Evolutionary conservation across 1,284 basidiomycete genomes (phyloP).

Genomic region (Somion occarium): DNA sequence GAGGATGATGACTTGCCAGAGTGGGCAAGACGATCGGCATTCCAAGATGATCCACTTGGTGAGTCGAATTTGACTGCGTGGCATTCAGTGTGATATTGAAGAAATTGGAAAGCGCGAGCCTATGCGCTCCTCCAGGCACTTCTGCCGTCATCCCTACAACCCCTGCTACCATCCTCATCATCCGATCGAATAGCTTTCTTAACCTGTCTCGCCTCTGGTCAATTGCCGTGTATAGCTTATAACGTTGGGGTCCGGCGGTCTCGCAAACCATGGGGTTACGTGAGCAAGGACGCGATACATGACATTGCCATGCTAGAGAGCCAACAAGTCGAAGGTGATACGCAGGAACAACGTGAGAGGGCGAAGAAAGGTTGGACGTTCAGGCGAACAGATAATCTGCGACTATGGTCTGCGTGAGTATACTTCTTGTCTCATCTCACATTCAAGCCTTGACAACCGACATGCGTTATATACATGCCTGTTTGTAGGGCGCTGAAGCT

Average conservation of each 20-base stretch:
- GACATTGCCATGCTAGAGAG: constrained; percentile 65
- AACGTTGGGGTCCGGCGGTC: constrained; percentile 77
- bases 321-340: constrained; percentile 30
- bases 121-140: constrained; percentile 51
- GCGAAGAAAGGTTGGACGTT: constrained; percentile 67
- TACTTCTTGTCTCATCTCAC: constrained; percentile 4
- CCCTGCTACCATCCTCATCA: constrained; percentile 36
- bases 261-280: constrained; percentile 84
- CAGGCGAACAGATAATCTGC: constrained; percentile 75
- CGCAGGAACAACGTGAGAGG: constrained; percentile 27
- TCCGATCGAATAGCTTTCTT: constrained; percentile 42
- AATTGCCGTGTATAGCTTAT: constrained; percentile 76
- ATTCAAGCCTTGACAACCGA: constrained; percentile 1
- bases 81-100: no score
- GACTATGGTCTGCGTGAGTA: constrained; percentile 77
- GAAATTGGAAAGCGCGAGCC: constrained; percentile 43
- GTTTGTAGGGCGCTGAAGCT: constrained; percentile 67
- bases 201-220: constrained; percentile 66
- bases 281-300: constrained; percentile 73
- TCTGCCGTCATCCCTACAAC: constrained; percentile 38
- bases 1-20: constrained; percentile 66
- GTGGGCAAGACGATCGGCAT: constrained; percentile 64
- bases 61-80: no score
- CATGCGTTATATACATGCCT: constrained; percentile 1
- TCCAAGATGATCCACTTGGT: constrained; percentile 57